Evolutionary conservation across 139 green algal genomes (phyloP), one percentile per base, ranked within the genome.

Genomic region (Micractinium conductrix): DNA sequence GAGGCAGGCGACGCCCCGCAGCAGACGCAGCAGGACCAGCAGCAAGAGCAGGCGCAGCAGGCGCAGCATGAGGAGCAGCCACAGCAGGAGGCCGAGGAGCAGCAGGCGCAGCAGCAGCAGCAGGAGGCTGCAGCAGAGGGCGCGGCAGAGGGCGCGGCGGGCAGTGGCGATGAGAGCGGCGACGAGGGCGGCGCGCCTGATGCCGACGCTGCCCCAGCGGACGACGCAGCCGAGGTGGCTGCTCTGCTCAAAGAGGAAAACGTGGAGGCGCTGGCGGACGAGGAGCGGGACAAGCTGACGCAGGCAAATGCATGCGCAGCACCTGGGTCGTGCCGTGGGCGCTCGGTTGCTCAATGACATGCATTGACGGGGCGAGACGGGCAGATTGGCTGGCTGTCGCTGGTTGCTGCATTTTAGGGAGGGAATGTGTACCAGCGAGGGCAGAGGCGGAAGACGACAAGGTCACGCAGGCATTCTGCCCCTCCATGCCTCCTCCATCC

Each of bases 181-280:
- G 89, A 90, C 84, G 84, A 89, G 53, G 83, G 81, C 38, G 75
- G 80, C 44, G 84, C 63, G 40, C 69, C 74, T 33, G 53, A 73
- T 28, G 58, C 2, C 14, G 76, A 55, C 53, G 73, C 33, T 33
- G 42, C 19, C 22, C 35, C 62, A 19, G 75, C 19, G 28, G 81
- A 81, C 35, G 89, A 87, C 33, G 71, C 89, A 9, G 87, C 70
- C 9, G 89, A 93, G 78, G 55, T 93, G 26, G 84, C 70, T 8
- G 84, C 79, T 21, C 83, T 93, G n/a, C 53, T 93, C 38, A 74
- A 58, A 33, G 87, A 93, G 82, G 90, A 93, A 40, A 84, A 93
- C 12, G 17, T 87, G 37, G 44, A 87, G 71, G 44, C 73, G 38
- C 65, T 89, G 22, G 76, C 24, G 1, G 85, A 79, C 1, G 78